Conservation (phyloP, 2,329 filamentous ascomycete species). For the Lomentospora prolificans region DNA sequence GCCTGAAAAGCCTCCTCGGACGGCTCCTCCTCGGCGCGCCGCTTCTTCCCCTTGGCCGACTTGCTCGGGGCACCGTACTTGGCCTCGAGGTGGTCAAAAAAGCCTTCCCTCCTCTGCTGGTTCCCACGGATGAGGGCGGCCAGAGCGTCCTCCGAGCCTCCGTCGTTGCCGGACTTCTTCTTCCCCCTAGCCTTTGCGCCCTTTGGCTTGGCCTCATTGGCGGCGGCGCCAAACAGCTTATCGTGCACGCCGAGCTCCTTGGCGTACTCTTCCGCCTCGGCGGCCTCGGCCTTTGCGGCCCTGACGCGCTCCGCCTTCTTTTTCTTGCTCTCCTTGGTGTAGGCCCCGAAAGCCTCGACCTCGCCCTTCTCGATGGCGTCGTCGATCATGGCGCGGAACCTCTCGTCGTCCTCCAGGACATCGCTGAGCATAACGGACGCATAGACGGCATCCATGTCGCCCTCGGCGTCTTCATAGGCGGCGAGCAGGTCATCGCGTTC, state of each 20-base stretch:
- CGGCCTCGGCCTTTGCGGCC: slow-evolving; percentile 55
- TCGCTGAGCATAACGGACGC: slow-evolving; percentile 79
- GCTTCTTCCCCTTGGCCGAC: slow-evolving; percentile 42
- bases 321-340: slow-evolving; percentile 62
- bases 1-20: slow-evolving; percentile 53
- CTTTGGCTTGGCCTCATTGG: slow-evolving; percentile 9
- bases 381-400: slow-evolving; percentile 74
- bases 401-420: slow-evolving; percentile 71
- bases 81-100: slow-evolving; percentile 65
- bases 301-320: slow-evolving; percentile 49
- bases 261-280: slow-evolving; percentile 65
- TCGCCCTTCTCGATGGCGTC: slow-evolving; percentile 63
- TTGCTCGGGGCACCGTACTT: slow-evolving; percentile 52
- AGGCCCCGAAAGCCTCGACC: slow-evolving; percentile 57
- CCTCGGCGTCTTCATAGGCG: slow-evolving; percentile 64
- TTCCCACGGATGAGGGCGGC: slow-evolving; percentile 66
- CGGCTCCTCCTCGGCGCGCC: slow-evolving; percentile 50
- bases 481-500: slow-evolving; percentile 69
- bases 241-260: slow-evolving; percentile 67
- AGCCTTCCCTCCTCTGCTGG: slow-evolving; percentile 54
- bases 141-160: slow-evolving; percentile 42
- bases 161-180: slow-evolving; percentile 22
- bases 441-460: slow-evolving; percentile 70
- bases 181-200: slow-evolving; percentile 16
- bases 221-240: slow-evolving; percentile 44